Percentiles rank a stretch among this genome's conserved stretches.
Evolutionary conservation across 2,329 filamentous ascomycete species (phyloP).

Genomic region (Colletotrichum tamarilloi): DNA sequence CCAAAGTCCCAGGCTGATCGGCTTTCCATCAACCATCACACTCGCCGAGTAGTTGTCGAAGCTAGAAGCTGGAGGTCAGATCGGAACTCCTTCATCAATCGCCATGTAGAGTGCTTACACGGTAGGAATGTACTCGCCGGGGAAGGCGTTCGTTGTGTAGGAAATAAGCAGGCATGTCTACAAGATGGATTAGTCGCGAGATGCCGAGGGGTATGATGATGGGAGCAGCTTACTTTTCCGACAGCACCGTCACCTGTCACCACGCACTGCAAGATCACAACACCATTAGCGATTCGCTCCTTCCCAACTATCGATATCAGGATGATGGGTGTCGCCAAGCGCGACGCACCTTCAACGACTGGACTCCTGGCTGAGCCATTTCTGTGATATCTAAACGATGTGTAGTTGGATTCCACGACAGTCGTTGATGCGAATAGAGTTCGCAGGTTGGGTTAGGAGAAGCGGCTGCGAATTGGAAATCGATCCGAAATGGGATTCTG

Average conservation of each 20-base stretch:
- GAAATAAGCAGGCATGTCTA: conserved; percentile 99
- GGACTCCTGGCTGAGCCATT: conserved; percentile 87
- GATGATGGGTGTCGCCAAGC: conserved; percentile 16
- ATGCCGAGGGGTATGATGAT: conserved; percentile 35
- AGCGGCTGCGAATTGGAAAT: conserved; percentile 30
- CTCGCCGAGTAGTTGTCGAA: conserved; percentile 99
- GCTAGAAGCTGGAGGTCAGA: conserved; percentile 55
- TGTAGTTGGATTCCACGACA: conserved; percentile 16
- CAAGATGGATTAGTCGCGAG: conserved; percentile 34
- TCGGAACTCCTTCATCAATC: neutral
- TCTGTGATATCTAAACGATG: conserved; percentile 39
- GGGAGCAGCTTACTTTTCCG: conserved; percentile 79
- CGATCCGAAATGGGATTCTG: conserved; percentile 17
- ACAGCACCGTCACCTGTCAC: conserved; percentile 99
- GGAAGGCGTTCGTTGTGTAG: conserved; percentile 99
- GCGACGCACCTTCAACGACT: conserved; percentile 85
- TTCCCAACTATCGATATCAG: neutral
- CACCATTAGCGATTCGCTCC: conserved; percentile 5
- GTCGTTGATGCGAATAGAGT: conserved; percentile 29
- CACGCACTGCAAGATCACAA: conserved; percentile 76
- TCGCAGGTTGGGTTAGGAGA: conserved; percentile 15
- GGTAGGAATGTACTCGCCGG: conserved; percentile 99
- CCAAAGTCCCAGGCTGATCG: conserved; percentile 96
- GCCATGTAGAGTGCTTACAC: conserved; percentile 70
- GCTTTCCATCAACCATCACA: conserved; percentile 98